Evolutionary conservation across 129 eudicot genomes (phyloP).

Genomic region (Dittrichia graveolens): DNA sequence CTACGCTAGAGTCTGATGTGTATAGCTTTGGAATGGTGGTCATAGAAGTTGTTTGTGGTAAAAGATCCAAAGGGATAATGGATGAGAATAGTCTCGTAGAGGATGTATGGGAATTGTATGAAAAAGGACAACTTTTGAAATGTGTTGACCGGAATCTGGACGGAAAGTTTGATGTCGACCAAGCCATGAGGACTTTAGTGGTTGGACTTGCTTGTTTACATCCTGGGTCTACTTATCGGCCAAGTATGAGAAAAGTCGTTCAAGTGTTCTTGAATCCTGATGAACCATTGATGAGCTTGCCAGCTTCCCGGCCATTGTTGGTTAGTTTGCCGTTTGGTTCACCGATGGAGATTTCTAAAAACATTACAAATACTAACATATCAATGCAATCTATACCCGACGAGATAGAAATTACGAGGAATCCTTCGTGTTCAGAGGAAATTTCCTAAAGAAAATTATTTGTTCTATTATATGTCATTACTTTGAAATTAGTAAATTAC

Average conservation of each 20-base stretch:
- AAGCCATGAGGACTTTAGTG: conserved; percentile 48
- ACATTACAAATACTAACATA: conserved; percentile 24
- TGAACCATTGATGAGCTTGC: conserved; percentile 62
- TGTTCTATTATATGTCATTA: no score
- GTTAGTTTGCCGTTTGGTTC: conserved; percentile 48
- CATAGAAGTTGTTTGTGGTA: conserved; percentile 71
- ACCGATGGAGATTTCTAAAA: conserved; percentile 27
- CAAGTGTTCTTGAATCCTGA: conserved; percentile 55
- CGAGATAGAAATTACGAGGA: conserved; percentile 38
- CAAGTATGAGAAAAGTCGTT: conserved; percentile 63
- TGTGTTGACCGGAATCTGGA: conserved; percentile 49
- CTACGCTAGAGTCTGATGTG: conserved; percentile 67
- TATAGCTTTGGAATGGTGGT: conserved; percentile 80
- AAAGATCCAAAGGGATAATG: conserved; percentile 59
- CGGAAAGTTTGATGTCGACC: conserved; percentile 42
- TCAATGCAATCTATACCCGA: conserved; percentile 44
- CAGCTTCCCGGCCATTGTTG: conserved; percentile 48
- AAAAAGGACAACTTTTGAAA: conserved; percentile 40
- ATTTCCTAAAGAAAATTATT: no score
- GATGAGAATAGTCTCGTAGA: conserved; percentile 65
- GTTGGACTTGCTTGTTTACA: conserved; percentile 74
- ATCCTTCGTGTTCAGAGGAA: conserved; percentile 20
- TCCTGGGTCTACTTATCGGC: conserved; percentile 53
- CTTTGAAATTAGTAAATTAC: neutral
- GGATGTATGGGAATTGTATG: conserved; percentile 48